Evolutionary conservation across 2,329 filamentous ascomycete species (phyloP).

Genomic region (Hypoxylon sp.): DNA sequence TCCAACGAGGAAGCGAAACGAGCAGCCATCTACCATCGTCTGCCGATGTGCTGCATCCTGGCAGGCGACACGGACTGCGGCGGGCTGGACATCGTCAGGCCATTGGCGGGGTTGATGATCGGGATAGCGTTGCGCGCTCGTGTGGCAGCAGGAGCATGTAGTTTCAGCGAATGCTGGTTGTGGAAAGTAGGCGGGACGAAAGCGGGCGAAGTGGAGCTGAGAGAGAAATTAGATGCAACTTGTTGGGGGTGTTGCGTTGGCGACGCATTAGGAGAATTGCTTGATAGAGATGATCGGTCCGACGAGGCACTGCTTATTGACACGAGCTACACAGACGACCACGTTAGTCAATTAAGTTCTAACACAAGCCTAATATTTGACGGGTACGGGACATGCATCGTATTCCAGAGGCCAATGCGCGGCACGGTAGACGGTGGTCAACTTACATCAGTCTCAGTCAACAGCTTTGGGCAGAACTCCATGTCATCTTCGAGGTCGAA

Average conservation of each 20-base stretch:
- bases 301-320: constrained; percentile 91
- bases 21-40: constrained; percentile 63
- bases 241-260: constrained; percentile 89
- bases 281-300: constrained; percentile 93
- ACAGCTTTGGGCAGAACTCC: constrained; percentile 91
- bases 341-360: constrained; percentile 26
- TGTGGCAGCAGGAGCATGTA: constrained; percentile 90
- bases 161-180: constrained; percentile 75
- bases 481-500: constrained; percentile 97
- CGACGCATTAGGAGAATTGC: constrained; percentile 91
- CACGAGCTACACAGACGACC: constrained; percentile 72
- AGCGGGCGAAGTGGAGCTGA: constrained; percentile 74
- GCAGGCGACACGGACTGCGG: constrained; percentile 76
- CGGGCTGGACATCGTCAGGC: constrained; percentile 88
- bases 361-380: background rate
- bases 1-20: constrained; percentile 52
- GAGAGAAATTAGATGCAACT: constrained; percentile 80
- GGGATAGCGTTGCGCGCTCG: constrained; percentile 95
- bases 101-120: constrained; percentile 95
- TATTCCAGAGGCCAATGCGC: constrained; percentile 13
- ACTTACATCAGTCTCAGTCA: constrained; percentile 94
- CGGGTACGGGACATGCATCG: constrained; percentile 3
- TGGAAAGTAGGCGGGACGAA: constrained; percentile 75
- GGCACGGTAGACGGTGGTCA: background rate
- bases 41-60: constrained; percentile 69